These are phyloP conservation scores for Phycomyces blakesleeanus DNA, from an alignment of 192 early-diverging fungal genomes.

Conservation along the genomic window DNA sequence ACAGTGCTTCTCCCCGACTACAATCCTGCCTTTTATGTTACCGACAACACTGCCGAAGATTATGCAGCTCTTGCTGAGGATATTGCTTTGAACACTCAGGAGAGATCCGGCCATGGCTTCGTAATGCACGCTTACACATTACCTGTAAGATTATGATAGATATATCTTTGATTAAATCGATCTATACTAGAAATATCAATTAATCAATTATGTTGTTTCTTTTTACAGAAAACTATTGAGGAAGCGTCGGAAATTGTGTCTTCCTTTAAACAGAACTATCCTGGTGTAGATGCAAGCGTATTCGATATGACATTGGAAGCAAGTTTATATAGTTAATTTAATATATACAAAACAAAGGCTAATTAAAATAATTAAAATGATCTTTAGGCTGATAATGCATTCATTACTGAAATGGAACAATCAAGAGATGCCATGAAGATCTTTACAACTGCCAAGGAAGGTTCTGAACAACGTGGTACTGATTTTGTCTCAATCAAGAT, in stretches of 20 bases:
- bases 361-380: not conserved
- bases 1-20: conserved; percentile 13
- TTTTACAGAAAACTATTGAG: not conserved
- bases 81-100: conserved; percentile 1
- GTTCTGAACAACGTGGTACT: conserved; percentile 5
- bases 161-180: no score
- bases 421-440: conserved; percentile 6
- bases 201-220: not conserved
- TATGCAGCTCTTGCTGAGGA: conserved; percentile 2
- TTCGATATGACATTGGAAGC: conserved; percentile 22
- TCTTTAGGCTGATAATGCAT: conserved; percentile 17
- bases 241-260: not conserved
- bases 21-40: conserved; percentile 16
- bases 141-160: not conserved
- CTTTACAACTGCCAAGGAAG: not conserved
- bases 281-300: not conserved
- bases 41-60: conserved; percentile 7
- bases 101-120: not conserved
- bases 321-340: not conserved
- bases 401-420: conserved; percentile 18
- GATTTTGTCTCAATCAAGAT: conserved; percentile 17
- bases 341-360: not conserved
- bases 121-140: not conserved
- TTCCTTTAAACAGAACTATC: conserved; percentile 12
- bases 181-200: not conserved